phyloP scores from a whole-genome alignment of 148 eudicot species.

The Camellia japonica region DNA sequence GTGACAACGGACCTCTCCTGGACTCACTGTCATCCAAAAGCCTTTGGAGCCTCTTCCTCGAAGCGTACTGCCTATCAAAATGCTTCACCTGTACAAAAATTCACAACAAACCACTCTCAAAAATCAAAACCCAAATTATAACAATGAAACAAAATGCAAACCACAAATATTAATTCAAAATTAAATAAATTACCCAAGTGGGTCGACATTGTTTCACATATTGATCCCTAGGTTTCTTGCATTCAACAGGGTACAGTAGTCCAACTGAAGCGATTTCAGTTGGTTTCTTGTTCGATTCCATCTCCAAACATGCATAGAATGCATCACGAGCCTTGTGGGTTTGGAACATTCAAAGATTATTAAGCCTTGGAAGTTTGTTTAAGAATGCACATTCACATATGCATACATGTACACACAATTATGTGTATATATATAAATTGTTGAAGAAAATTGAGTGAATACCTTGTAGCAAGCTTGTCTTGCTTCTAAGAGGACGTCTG shows the following conservation, averaged over 20 bases:
- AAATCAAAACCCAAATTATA: background rate
- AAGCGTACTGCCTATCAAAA: slow-evolving; percentile 71
- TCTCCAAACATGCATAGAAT: slow-evolving; percentile 76
- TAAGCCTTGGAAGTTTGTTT: background rate
- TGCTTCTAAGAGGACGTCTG: slow-evolving; percentile 61
- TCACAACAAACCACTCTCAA: background rate
- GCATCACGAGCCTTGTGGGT: slow-evolving; percentile 62
- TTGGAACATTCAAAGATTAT: background rate
- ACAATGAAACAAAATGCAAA: background rate
- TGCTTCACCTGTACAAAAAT: slow-evolving; percentile 64
- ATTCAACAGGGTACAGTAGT: slow-evolving; percentile 65
- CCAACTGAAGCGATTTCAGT: slow-evolving; percentile 72
- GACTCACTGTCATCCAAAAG: slow-evolving; percentile 27
- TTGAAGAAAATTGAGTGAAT: background rate
- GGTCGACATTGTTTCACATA: slow-evolving; percentile 68
- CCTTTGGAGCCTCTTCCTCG: slow-evolving; percentile 64
- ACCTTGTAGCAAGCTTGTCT: slow-evolving; percentile 69
- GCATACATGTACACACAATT: background rate
- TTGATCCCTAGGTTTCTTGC: slow-evolving; percentile 61
- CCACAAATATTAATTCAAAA: background rate
- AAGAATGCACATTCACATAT: background rate
- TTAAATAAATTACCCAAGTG: slow-evolving; percentile 52
- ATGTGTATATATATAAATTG: background rate
- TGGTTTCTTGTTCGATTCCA: slow-evolving; percentile 52
- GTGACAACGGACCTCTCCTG: slow-evolving; percentile 75